A percentile compares a stretch with the other conserved stretches of the same genome.
Conservation (phyloP, 306 rosid species). For the Mucuna pruriens region DNA sequence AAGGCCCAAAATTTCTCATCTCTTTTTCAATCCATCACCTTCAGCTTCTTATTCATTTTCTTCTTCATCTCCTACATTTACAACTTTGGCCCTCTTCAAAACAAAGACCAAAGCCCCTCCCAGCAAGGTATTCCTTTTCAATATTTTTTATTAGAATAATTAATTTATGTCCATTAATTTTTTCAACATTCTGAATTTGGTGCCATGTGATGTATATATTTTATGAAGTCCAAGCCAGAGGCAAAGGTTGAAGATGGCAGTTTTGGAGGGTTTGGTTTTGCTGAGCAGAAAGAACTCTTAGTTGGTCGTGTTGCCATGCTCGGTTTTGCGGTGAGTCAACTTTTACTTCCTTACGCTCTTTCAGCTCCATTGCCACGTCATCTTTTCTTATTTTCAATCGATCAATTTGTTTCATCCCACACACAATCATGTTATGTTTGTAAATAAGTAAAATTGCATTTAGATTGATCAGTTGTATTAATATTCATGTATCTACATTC, state of each 20-base stretch:
- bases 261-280: constrained; percentile 93
- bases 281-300: constrained; percentile 91
- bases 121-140: constrained; percentile 50
- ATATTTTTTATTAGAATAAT: background rate
- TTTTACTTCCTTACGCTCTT: too few relatives aligned
- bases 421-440: too few relatives aligned
- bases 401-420: too few relatives aligned
- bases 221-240: constrained; percentile 51
- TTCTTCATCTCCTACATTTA: constrained; percentile 45
- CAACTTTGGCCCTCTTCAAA: constrained; percentile 69
- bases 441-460: too few relatives aligned
- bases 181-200: background rate
- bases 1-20: constrained; percentile 49
- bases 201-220: constrained; percentile 40
- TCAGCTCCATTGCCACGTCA: too few relatives aligned
- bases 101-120: constrained; percentile 79
- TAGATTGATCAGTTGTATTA: too few relatives aligned
- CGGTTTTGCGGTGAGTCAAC: constrained; percentile 80
- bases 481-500: too few relatives aligned
- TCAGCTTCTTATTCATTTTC: constrained; percentile 23
- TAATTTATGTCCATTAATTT: background rate
- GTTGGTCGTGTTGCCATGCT: constrained; percentile 96
- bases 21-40: constrained; percentile 46
- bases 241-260: constrained; percentile 85
- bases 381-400: background rate